phyloP scores from a whole-genome alignment of 2,329 filamentous ascomycete genomes.

The Alternaria arborescens region DNA sequence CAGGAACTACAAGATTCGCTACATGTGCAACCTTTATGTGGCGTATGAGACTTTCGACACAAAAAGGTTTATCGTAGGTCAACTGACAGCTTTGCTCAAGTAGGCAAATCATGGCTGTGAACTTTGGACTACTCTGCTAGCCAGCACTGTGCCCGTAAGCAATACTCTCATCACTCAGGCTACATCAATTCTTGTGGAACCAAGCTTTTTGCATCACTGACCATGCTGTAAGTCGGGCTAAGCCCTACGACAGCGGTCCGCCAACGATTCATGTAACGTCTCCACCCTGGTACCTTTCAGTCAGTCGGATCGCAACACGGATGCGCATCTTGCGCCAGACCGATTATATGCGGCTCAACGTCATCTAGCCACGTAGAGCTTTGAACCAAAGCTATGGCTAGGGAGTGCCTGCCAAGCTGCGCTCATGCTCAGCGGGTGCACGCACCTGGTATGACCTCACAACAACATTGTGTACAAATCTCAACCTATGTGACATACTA shows the following conservation, averaged over 20 bases:
- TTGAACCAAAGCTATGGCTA: not conserved
- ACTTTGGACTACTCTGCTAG: not conserved
- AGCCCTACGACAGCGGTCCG: not conserved
- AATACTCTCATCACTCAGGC: not conserved
- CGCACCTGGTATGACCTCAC: not conserved
- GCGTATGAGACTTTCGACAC: not conserved
- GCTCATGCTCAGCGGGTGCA: not conserved
- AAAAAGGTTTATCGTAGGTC: not conserved
- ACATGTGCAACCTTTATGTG: not conserved
- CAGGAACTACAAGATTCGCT: not conserved
- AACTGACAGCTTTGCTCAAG: not conserved
- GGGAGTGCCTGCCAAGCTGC: not conserved
- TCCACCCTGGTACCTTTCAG: not conserved
- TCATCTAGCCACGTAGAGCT: not conserved
- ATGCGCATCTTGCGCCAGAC: no score
- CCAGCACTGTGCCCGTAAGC: not conserved
- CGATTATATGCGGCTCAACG: not conserved
- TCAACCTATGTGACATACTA: not conserved
- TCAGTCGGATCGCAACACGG: not conserved
- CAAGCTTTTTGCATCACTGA: not conserved
- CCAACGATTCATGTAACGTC: not conserved
- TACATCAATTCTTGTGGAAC: not conserved
- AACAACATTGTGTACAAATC: not conserved
- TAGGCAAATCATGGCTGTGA: not conserved
- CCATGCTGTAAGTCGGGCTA: not conserved